Evolutionary conservation across 257 asterid species (phyloP).

Genomic region (Eucommia ulmoides): DNA sequence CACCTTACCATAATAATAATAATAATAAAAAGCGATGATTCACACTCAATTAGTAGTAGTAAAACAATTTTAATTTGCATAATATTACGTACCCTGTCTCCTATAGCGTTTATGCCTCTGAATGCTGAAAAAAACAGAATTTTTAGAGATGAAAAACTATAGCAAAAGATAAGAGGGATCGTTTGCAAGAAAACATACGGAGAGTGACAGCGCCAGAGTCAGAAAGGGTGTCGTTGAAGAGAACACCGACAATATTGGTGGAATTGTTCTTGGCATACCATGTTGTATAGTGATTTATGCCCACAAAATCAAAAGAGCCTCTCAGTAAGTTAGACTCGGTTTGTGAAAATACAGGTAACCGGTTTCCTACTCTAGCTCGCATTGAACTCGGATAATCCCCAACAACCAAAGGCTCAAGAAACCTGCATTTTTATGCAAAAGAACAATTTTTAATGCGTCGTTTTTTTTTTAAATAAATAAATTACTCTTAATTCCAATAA

Average conservation of each 20-base stretch:
- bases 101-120: background rate
- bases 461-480: too few species aligned
- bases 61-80: too few species aligned
- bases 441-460: too few species aligned
- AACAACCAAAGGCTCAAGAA: constrained; percentile 53
- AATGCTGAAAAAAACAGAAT: background rate
- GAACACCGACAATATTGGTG: constrained; percentile 30
- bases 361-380: constrained; percentile 45
- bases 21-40: too few species aligned
- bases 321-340: constrained; percentile 37
- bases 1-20: too few species aligned
- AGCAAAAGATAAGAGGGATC: background rate
- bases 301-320: constrained; percentile 74
- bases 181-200: constrained; percentile 35
- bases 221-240: constrained; percentile 46
- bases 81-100: background rate
- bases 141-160: background rate
- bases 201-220: constrained; percentile 48
- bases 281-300: constrained; percentile 86
- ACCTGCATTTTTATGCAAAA: constrained; percentile 33
- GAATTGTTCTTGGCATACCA: constrained; percentile 49
- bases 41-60: too few species aligned
- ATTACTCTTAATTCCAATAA: too few species aligned
- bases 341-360: constrained; percentile 47
- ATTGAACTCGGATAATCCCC: constrained; percentile 76